Evolutionary conservation across 805 yeast genomes (phyloP), one percentile per base, ranked within the genome.

Genomic region (Sugiyamaella qingdaonensis): DNA sequence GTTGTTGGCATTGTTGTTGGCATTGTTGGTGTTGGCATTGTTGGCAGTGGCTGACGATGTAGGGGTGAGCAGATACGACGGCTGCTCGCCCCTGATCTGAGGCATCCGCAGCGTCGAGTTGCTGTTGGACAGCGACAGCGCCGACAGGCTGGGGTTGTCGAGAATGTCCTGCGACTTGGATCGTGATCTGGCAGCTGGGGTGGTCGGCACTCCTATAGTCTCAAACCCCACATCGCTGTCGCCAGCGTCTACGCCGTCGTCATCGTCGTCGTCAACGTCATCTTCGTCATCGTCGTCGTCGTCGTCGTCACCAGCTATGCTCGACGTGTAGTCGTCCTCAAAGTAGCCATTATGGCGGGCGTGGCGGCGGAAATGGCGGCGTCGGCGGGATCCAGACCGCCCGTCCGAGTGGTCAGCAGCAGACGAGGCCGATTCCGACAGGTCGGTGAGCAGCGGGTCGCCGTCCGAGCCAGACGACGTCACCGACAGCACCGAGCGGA

Each of bases 21-120:
- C 29, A 24, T 24, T 24, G 29, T 7, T 7, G 29, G 7, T 24
- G 29, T 24, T 24, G 29, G 29, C 7, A 24, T 24, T 24, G 29
- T 24, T 24, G 29, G 29, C 7, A 24, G 7, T 24, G 29, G 29
- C 29, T 24, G 3, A 24, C 29, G 7, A n/a, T n/a, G 29, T 24
- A 24, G 27, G 27, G 27, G 9, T 16, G n/a, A n/a, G n/a, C 49
- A 32, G 19, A 27, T 13, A 24, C 47, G 31, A 24, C 24, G 41
- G 14, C 27, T 4, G 37, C 49, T 14, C n/a, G 37, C 16, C 37
- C 5, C 51, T 10, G 18, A 45, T 24, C 48, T 21, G 43, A 14
- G 54, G 51, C 58, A 47, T 51, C 47, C 31, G 48, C 48, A 50
- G 46, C 19, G 54, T 47, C 10, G 51, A 46, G 46, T 54, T 50